Base-by-base conservation (phyloP, 2,329 filamentous ascomycete species). In the Fusarium gaditjirri region DNA sequence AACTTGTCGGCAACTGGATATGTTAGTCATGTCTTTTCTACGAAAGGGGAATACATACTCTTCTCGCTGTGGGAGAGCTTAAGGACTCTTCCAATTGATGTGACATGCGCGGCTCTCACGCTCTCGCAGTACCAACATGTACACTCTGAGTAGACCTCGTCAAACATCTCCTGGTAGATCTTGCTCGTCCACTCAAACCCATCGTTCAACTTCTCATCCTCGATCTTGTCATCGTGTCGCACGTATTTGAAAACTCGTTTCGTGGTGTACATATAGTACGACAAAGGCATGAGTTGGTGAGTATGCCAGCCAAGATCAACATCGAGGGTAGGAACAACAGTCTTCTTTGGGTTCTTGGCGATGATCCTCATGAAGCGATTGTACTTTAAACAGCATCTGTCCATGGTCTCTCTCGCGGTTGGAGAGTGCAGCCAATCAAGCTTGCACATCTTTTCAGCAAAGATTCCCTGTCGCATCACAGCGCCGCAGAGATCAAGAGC, bases 71-170 rank as follows among this genome's bases (percentile, higher is more conserved):
- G 83, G 2, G 84, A 86, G 11, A 84, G 74, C 10, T 84, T 83
- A 21, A 91, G 81, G 4, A 85, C 74, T 23, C 81, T 82, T 8
- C 82, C 83, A 5, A 87, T 71, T 4, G 82, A 78, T 16, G 84
- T 85, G 5, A 88, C 84, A 74, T 90, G 88, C 83, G 38, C 66
- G 0, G 70, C 63, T n/a, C 61, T 59, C 5, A 78, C 72, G 42
- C 83, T 87, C 80, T 96, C 93, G 81, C 94, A 97, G 79, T 95
- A 94, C 92, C 93, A 95, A 80, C 93, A 95, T 0, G 90, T 93
- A 75, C 93, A 95, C 79, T 93, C 91, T 3, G 88, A 91, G 78
- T 95, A 97, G 8, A 93, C 87, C 55, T 91, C 87, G 21, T 84
- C 81, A 72, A 88, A 94, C 19, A 83, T 80, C 33, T 89, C 88